Base-by-base conservation (phyloP, 768 basidiomycete species). In the Pleurotus tuber-regium region DNA sequence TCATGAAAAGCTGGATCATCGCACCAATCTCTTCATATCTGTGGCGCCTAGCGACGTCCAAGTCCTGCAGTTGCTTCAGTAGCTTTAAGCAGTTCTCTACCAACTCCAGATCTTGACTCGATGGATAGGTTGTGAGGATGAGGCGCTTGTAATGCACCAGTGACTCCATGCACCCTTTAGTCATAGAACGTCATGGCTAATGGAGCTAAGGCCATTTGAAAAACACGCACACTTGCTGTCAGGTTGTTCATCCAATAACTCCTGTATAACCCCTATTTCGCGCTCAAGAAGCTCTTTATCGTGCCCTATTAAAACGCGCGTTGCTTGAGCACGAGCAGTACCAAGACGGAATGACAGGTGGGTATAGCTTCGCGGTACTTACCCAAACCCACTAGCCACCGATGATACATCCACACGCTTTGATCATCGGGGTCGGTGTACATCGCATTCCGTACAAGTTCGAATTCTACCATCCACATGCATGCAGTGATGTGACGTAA, bases 341-440 rank as follows among this genome's bases (percentile, higher is more conserved):
- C n/a, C 12, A 39, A 58, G 29, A 43, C 38, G 31, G 25, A 25
- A n/a, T 21, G 9, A 18, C 30, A 29, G n/a, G 31, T 18, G 12
- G 33, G 26, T 16, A 48, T 24, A n/a, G 30, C 9, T 31, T 29
- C 24, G 21, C 31, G 12, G 14, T 16, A 57, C 77, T 54, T 61
- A 87, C 94, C 87, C 55, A 79, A 67, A 6, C 92, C 92, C 47
- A 98, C 80, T 2, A 99, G 76, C 94, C 96, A 98, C n/a, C 94
- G 83, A 62, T 98, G 97, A 66, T 98, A 99, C 52, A 99, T 83
- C 97, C 97, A 99, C 1, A 91, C 92, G 54, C 92, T 93, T 66
- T 98, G 96, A 66, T 98, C 96, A 39, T 84, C 83, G 3, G 97
- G 97, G 61, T 98, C 95, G 0, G 95, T 97, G 69, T 94, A 99